phyloP scores from a whole-genome alignment of 169 alveolate species.

The Eimeria praecox region DNA sequence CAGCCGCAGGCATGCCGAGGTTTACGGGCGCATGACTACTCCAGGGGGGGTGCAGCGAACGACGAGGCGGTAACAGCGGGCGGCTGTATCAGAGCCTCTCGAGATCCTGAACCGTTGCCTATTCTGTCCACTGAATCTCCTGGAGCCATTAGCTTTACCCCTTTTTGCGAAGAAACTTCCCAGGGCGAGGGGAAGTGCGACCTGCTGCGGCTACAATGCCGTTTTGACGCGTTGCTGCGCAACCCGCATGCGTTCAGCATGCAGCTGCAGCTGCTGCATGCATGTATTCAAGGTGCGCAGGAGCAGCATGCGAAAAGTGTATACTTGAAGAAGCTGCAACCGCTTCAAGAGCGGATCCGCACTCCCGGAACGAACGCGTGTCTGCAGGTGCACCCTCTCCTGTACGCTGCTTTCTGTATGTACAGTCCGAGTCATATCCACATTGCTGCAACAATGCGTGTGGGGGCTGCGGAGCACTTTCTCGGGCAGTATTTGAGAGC shows the following conservation, averaged over 20 bases:
- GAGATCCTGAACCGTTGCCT: neutral
- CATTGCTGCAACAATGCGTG: slow-evolving; percentile 57
- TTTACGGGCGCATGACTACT: neutral
- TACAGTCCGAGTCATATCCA: slow-evolving; percentile 31
- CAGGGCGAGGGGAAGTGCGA: slow-evolving; percentile 25
- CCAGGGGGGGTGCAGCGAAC: neutral
- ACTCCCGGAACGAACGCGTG: slow-evolving; percentile 58
- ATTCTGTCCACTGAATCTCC: neutral
- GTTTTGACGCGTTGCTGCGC: slow-evolving; percentile 64
- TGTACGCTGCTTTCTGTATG: slow-evolving; percentile 67
- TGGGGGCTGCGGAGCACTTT: slow-evolving; percentile 64
- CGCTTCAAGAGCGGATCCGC: slow-evolving; percentile 56
- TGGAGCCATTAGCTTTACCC: neutral
- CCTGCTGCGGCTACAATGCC: slow-evolving; percentile 62
- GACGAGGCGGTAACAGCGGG: neutral
- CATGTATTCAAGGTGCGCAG: slow-evolving; percentile 22
- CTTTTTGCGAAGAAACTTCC: neutral
- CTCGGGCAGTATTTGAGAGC: neutral
- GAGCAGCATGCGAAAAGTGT: neutral
- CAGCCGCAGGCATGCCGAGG: neutral
- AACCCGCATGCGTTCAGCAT: slow-evolving; percentile 35
- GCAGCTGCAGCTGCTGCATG: slow-evolving; percentile 62
- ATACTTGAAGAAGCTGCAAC: slow-evolving; percentile 33
- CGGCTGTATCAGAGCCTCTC: neutral
- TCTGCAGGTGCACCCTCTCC: slow-evolving; percentile 52